These are phyloP conservation scores for Cocos nucifera DNA, from an alignment of 176 grass and related monocot species.

Conservation along the genomic window DNA sequence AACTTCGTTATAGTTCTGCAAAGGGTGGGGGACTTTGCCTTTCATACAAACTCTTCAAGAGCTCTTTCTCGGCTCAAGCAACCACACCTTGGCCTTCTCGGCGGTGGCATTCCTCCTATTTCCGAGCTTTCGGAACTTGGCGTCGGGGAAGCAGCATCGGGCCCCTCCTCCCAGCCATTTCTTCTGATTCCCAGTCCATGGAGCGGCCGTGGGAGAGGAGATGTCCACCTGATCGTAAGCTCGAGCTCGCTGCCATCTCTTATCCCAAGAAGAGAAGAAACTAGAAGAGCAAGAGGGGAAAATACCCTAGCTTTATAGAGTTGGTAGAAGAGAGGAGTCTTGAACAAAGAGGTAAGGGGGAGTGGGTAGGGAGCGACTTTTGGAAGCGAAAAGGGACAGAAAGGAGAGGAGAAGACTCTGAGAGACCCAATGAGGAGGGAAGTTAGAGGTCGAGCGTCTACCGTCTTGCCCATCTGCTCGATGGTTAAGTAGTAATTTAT, in stretches of 20 bases:
- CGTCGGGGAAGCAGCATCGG: conserved; percentile 29
- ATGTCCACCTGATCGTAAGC: conserved; percentile 21
- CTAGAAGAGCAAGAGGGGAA: neutral
- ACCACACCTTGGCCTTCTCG: conserved; percentile 35
- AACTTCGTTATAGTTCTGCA: neutral
- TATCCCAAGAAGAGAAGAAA: conserved; percentile 2
- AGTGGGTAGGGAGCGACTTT: neutral
- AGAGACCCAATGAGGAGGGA: too few relatives aligned
- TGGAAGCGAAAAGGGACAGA: too few relatives aligned
- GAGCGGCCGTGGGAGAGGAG: neutral
- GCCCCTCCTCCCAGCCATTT: neutral
- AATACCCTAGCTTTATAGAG: neutral
- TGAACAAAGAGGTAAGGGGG: too few relatives aligned
- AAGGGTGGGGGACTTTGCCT: conserved; percentile 23
- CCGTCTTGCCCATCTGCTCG: too few relatives aligned
- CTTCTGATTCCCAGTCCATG: too few relatives aligned
- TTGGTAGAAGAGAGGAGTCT: neutral
- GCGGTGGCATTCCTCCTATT: conserved; percentile 27
- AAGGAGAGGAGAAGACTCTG: too few relatives aligned
- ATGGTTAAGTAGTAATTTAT: too few relatives aligned
- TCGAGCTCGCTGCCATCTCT: conserved; percentile 62
- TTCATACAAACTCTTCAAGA: conserved; percentile 25
- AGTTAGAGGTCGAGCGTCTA: too few relatives aligned
- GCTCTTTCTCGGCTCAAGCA: conserved; percentile 36
- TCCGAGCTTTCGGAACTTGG: conserved; percentile 19